Conservation (phyloP, 2,329 filamentous ascomycete species). For the Aaosphaeria arxii region DNA sequence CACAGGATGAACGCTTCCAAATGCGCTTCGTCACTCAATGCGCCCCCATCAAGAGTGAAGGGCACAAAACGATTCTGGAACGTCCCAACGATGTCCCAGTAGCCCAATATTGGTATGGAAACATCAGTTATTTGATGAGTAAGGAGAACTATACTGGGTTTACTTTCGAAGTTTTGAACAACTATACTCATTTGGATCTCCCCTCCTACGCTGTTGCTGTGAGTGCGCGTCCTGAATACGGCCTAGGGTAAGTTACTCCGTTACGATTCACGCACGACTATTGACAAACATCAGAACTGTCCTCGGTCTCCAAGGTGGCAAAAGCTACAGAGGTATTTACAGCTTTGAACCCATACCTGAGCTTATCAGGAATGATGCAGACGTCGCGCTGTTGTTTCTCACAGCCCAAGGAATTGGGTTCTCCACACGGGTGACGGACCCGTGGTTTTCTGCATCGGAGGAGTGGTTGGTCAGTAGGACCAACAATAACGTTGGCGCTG, state of each 20-base stretch:
- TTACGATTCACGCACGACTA: not conserved
- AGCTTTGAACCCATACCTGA: not conserved
- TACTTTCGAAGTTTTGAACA: not conserved
- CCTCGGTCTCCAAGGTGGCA: not conserved
- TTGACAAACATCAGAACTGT: not conserved
- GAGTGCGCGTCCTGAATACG: not conserved
- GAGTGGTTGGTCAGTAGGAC: not conserved
- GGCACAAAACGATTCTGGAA: not conserved
- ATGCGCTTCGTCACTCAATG: constrained; percentile 4
- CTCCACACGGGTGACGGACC: not conserved
- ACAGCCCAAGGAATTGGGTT: constrained; percentile 1
- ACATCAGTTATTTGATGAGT: not conserved
- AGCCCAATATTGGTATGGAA: not conserved
- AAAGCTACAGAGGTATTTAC: not conserved
- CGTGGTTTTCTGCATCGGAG: constrained; percentile 2
- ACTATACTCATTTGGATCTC: not conserved
- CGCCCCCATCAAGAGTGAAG: constrained; percentile 2
- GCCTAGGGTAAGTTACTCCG: not conserved
- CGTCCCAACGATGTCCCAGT: not conserved
- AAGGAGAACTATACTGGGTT: not conserved
- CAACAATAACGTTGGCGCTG: not conserved
- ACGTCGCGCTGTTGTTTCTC: not conserved
- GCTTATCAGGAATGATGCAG: not conserved
- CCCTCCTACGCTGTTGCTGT: not conserved
- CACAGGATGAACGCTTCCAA: constrained; percentile 2